A percentile compares a stretch with the other conserved stretches of the same genome.
phyloP scores from a whole-genome alignment of 2,329 filamentous ascomycete genomes.

The Chaetomium sp. region DNA sequence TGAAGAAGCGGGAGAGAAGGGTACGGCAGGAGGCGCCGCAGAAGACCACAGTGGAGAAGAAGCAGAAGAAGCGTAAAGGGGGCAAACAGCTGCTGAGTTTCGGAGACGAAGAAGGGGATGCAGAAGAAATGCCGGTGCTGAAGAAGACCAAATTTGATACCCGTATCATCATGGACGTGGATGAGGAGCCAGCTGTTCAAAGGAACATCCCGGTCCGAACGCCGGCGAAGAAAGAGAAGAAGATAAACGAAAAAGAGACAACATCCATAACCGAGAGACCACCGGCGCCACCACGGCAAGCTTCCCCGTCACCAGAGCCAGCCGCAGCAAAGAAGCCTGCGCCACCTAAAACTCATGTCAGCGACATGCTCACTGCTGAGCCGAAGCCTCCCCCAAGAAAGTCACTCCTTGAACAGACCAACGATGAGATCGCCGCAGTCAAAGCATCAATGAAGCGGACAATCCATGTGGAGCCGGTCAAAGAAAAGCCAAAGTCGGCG shows the following conservation, averaged over 20 bases:
- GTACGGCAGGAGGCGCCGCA: conserved; percentile 44
- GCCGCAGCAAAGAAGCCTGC: conserved; percentile 11
- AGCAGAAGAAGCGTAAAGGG: conserved; percentile 64
- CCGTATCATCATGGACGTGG: conserved; percentile 58
- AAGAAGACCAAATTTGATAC: conserved; percentile 78
- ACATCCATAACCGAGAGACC: conserved; percentile 4
- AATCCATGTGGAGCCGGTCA: conserved; percentile 42
- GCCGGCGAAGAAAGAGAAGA: conserved; percentile 23
- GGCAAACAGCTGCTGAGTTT: conserved; percentile 76
- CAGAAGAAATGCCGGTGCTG: conserved; percentile 49
- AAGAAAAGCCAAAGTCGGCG: conserved; percentile 58
- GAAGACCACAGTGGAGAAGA: conserved; percentile 40
- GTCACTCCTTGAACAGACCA: conserved; percentile 60
- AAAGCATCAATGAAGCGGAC: conserved; percentile 76
- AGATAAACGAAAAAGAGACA: conserved; percentile 8
- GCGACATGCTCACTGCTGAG: conserved; percentile 17
- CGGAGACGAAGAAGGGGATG: conserved; percentile 61
- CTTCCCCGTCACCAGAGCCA: conserved; percentile 11
- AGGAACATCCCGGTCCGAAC: conserved; percentile 26
- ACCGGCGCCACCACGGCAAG: background rate
- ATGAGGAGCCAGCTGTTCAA: conserved; percentile 33
- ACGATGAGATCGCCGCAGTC: conserved; percentile 72
- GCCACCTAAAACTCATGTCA: conserved; percentile 9
- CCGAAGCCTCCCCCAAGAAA: conserved; percentile 32
- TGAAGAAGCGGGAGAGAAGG: conserved; percentile 61